These are phyloP conservation scores for Gnomoniopsis smithogilvyi DNA, from an alignment of 2,329 filamentous ascomycete species.

Conservation along the genomic window DNA sequence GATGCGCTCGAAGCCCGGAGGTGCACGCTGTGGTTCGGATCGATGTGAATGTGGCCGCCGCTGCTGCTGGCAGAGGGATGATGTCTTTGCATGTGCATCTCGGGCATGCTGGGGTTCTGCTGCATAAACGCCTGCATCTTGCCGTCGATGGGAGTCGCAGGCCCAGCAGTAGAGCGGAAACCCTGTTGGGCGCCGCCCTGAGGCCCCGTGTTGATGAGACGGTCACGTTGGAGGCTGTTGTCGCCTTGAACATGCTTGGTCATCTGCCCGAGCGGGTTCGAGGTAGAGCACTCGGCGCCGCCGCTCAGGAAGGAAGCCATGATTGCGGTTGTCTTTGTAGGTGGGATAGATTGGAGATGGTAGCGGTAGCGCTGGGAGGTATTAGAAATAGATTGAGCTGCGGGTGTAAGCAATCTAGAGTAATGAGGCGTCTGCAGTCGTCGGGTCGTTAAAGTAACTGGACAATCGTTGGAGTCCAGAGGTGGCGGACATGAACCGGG, in stretches of 20 bases:
- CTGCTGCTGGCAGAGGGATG: conserved; percentile 28
- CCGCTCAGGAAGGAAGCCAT: conserved; percentile 86
- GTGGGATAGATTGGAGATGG: neutral
- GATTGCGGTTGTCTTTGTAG: neutral
- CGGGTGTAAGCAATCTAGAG: too few species aligned
- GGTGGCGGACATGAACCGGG: neutral
- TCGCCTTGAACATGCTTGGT: conserved; percentile 97
- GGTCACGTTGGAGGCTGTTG: conserved; percentile 88
- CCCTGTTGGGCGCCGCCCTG: conserved; percentile 31
- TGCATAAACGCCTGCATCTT: conserved; percentile 93
- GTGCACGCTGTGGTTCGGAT: conserved; percentile 41
- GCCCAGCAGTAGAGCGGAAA: conserved; percentile 13
- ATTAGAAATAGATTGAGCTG: neutral
- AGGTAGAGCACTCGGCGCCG: conserved; percentile 94
- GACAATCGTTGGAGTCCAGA: neutral
- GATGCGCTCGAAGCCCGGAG: conserved; percentile 52
- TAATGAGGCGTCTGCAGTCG: too few species aligned
- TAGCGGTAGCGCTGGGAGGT: neutral
- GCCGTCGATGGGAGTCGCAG: conserved; percentile 12
- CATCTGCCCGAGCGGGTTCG: conserved; percentile 95
- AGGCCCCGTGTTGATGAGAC: conserved; percentile 73
- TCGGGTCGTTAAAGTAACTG: too few species aligned
- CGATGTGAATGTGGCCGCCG: conserved; percentile 40
- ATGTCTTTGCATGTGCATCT: conserved; percentile 35
- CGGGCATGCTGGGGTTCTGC: conserved; percentile 61